Conservation (phyloP, 176 grass and related monocot species). For the Elymus sibiricus region DNA sequence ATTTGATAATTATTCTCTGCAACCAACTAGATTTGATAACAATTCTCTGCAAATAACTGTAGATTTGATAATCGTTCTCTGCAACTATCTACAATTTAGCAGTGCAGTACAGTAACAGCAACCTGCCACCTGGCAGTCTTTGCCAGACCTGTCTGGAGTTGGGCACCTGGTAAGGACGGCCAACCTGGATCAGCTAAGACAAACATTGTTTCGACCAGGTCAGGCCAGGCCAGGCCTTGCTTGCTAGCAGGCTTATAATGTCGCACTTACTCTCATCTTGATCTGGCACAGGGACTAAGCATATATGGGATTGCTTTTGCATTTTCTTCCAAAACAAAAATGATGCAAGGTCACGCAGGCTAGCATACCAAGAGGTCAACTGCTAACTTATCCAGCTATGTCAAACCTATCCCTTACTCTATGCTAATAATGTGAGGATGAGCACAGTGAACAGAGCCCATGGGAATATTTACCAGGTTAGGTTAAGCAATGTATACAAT, state of each 20-base stretch:
- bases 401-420: neutral
- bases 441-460: neutral
- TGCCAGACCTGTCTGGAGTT: neutral
- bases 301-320: neutral
- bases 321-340: conserved; percentile 17
- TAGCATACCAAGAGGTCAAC: neutral
- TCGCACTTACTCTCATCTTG: neutral
- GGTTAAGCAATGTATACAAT: conserved; percentile 13
- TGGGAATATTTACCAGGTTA: neutral
- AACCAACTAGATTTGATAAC: conserved; percentile 1
- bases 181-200: neutral
- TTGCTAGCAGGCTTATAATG: conserved; percentile 2
- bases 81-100: neutral
- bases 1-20: conserved; percentile 14
- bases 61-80: conserved; percentile 5
- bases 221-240: conserved; percentile 11
- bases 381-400: neutral
- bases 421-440: neutral
- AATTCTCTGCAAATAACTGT: conserved; percentile 11
- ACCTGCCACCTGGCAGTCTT: neutral
- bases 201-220: neutral
- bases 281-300: neutral
- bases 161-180: neutral
- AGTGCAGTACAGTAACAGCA: neutral
- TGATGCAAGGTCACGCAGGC: neutral